These are phyloP conservation scores for Phytophthora melonis DNA, from an alignment of 352 stramenopile species.

Conservation along the genomic window DNA sequence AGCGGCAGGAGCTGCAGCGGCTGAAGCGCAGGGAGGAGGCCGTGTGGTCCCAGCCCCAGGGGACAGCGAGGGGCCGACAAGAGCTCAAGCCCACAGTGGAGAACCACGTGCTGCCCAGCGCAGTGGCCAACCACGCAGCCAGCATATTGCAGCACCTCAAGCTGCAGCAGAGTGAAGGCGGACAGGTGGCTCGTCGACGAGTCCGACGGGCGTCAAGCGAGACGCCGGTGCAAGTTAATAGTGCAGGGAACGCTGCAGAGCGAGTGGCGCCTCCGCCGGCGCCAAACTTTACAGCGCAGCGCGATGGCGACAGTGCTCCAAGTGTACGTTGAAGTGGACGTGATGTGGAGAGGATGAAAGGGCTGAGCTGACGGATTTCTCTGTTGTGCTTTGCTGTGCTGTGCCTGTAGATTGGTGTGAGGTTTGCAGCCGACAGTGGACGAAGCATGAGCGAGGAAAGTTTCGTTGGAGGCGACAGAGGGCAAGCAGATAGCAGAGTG, in stretches of 20 bases:
- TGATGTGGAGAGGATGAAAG: neutral
- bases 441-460: neutral
- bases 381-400: neutral
- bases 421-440: neutral
- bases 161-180: neutral
- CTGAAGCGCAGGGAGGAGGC: slow-evolving; percentile 55
- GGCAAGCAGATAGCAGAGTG: slow-evolving; percentile 7
- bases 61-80: slow-evolving; percentile 7
- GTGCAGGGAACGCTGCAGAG: neutral
- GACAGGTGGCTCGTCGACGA: slow-evolving; percentile 8
- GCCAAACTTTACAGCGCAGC: slow-evolving; percentile 2
- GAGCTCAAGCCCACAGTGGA: slow-evolving; percentile 42
- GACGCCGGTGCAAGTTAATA: slow-evolving; percentile 8
- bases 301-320: neutral
- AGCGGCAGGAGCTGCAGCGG: slow-evolving; percentile 56
- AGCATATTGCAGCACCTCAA: slow-evolving; percentile 49
- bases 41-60: slow-evolving; percentile 61
- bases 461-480: slow-evolving; percentile 1
- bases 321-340: neutral
- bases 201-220: slow-evolving; percentile 16
- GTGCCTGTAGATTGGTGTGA: slow-evolving; percentile 8
- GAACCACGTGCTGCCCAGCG: slow-evolving; percentile 51
- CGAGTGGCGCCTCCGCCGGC: neutral
- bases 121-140: slow-evolving; percentile 37
- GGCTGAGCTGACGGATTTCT: neutral